These are phyloP conservation scores for Blastocystis sp. DNA, from an alignment of 352 stramenopile species.

Conservation along the genomic window DNA sequence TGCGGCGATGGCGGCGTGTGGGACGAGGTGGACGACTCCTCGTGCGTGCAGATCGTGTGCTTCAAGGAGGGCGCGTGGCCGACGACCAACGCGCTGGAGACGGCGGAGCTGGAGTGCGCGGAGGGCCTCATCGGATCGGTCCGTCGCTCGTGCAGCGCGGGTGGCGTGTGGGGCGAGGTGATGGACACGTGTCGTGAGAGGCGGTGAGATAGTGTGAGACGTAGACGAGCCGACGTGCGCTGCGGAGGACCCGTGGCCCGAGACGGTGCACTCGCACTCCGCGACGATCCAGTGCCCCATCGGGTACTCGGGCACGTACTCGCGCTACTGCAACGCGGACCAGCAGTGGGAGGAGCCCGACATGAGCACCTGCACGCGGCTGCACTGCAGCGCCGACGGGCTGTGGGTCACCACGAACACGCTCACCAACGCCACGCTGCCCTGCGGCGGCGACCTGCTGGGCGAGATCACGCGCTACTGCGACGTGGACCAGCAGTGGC, in stretches of 20 bases:
- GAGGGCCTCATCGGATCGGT: constrained; percentile 27
- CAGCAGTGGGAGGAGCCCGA: constrained; percentile 39
- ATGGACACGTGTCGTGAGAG: constrained; percentile 12
- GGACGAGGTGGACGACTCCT: constrained; percentile 8
- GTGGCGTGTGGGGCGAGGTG: constrained; percentile 26
- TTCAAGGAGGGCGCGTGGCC: constrained; percentile 24
- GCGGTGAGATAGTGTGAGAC: not conserved
- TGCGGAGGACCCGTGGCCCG: constrained; percentile 34
- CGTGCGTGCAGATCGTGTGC: constrained; percentile 58
- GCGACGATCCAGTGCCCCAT: constrained; percentile 29
- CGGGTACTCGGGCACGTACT: constrained; percentile 52
- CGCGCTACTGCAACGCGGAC: not conserved
- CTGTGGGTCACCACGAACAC: constrained; percentile 60
- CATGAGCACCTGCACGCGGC: constrained; percentile 38
- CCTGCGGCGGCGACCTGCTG: constrained; percentile 37
- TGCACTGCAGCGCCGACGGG: constrained; percentile 47
- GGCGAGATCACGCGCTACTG: constrained; percentile 70
- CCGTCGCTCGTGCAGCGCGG: not conserved
- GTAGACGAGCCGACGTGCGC: constrained; percentile 34
- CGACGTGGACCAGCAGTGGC: constrained; percentile 36
- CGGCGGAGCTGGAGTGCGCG: constrained; percentile 15
- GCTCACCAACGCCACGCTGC: constrained; percentile 38
- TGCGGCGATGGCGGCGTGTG: constrained; percentile 61
- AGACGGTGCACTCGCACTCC: not conserved
- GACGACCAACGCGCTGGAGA: constrained; percentile 62